Conservation (phyloP, 2,329 filamentous ascomycete species). For the Cladophialophora psammophila region DNA sequence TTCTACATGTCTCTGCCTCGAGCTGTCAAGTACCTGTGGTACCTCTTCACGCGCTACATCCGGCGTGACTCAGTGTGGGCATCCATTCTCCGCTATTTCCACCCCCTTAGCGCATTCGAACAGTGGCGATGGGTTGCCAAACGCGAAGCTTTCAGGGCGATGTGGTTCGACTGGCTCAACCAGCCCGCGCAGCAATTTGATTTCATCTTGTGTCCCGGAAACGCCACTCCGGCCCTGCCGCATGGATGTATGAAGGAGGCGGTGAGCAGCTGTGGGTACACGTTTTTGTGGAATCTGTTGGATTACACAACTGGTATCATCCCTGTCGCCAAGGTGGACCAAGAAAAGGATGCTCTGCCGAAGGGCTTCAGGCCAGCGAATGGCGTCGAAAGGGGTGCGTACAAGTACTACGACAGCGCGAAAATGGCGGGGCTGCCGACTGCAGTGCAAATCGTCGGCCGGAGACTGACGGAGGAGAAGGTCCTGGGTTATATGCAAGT, state of each 20-base stretch:
- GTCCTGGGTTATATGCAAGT: slow-evolving; percentile 80
- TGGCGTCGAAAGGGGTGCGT: slow-evolving; percentile 80
- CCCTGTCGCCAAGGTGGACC: slow-evolving; percentile 84
- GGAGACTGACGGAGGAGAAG: slow-evolving; percentile 85
- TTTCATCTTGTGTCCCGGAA: slow-evolving; percentile 81
- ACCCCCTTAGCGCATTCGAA: slow-evolving; percentile 75
- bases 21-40: slow-evolving; percentile 83
- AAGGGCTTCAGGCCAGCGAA: slow-evolving; percentile 64
- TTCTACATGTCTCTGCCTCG: slow-evolving; percentile 76
- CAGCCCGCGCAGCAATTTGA: slow-evolving; percentile 73
- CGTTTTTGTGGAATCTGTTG: slow-evolving; percentile 90
- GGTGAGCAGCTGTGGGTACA: slow-evolving; percentile 87
- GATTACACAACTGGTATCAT: slow-evolving; percentile 86
- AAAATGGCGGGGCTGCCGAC: slow-evolving; percentile 90
- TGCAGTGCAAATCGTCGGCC: slow-evolving; percentile 81
- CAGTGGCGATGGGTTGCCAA: slow-evolving; percentile 82
- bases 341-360: slow-evolving; percentile 70
- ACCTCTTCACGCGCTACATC: slow-evolving; percentile 87
- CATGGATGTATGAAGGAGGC: slow-evolving; percentile 87
- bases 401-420: slow-evolving; percentile 81
- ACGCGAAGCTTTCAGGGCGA: slow-evolving; percentile 77
- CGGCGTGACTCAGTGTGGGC: slow-evolving; percentile 79
- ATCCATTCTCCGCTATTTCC: slow-evolving; percentile 75
- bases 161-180: slow-evolving; percentile 89
- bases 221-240: slow-evolving; percentile 87